Evolutionary conservation across 1,284 basidiomycete species (phyloP).

Genomic region (Naganishia sp.): DNA sequence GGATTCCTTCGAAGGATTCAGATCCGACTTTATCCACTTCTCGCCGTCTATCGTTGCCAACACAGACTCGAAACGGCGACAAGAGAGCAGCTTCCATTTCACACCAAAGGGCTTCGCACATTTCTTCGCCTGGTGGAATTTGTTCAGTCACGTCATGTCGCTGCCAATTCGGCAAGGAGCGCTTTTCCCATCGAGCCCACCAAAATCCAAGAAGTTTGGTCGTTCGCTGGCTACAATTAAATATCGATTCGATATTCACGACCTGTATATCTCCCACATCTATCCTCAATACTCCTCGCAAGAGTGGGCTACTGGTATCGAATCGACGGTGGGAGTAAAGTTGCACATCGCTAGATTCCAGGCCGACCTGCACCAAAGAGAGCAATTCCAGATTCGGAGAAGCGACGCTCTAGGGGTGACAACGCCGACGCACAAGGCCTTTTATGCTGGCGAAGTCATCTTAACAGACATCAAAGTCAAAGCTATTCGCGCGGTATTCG

Average conservation of each 20-base stretch:
- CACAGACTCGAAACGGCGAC: conserved; percentile 59
- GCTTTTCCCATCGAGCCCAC: conserved; percentile 71
- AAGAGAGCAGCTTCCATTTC: conserved; percentile 76
- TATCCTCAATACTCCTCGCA: conserved; percentile 77
- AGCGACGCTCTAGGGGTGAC: conserved; percentile 49
- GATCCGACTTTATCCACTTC: conserved; percentile 92
- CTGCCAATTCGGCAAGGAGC: conserved; percentile 84
- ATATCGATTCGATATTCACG: conserved; percentile 77
- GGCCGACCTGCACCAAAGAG: conserved; percentile 89
- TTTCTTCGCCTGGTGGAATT: conserved; percentile 88
- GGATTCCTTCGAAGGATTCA: conserved; percentile 86
- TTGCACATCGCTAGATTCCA: conserved; percentile 77
- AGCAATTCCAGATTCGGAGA: conserved; percentile 65
- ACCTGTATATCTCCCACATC: conserved; percentile 81
- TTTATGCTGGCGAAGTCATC: conserved; percentile 88
- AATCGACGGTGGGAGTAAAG: conserved; percentile 73
- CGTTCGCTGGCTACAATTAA: conserved; percentile 88
- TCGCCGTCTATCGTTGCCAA: conserved; percentile 70
- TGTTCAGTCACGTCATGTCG: conserved; percentile 78
- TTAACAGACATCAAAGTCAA: conserved; percentile 77
- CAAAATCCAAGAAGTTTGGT: conserved; percentile 83
- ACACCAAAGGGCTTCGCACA: conserved; percentile 84
- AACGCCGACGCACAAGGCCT: conserved; percentile 68
- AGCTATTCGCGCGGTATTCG: conserved; percentile 74
- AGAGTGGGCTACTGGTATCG: conserved; percentile 75